Evolutionary conservation across 495 filamentous ascomycete species (phyloP).

Genomic region (Pyronema domesticum): DNA sequence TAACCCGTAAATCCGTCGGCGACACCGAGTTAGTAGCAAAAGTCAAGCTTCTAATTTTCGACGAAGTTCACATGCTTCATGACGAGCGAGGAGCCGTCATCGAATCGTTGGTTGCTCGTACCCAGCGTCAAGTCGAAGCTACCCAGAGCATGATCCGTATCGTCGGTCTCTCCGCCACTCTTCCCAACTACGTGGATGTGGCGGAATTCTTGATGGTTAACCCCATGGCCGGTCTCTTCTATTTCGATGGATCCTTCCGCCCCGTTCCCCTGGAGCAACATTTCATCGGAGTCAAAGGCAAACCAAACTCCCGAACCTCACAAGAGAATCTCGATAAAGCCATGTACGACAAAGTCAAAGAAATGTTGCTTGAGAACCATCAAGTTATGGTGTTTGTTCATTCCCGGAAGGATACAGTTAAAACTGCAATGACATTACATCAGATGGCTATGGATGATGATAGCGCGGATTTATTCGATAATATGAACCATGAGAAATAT

Average conservation of each 20-base stretch:
- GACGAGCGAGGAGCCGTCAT: conserved; percentile 92
- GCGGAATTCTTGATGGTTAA: conserved; percentile 95
- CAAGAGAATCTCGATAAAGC: conserved; percentile 74
- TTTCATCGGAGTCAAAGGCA: conserved; percentile 91
- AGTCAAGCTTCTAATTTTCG: conserved; percentile 87
- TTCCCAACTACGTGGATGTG: conserved; percentile 93
- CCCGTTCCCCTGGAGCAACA: conserved; percentile 95
- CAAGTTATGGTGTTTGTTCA: conserved; percentile 99
- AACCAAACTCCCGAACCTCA: conserved; percentile 55
- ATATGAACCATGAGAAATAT: conserved; percentile 48
- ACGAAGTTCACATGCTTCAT: conserved; percentile 99
- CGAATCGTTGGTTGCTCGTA: conserved; percentile 85
- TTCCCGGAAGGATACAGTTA: conserved; percentile 80
- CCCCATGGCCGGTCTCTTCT: conserved; percentile 80
- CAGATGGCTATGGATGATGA: conserved; percentile 70
- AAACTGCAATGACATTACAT: conserved; percentile 66
- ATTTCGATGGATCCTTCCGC: conserved; percentile 89
- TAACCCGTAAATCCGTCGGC: conserved; percentile 88
- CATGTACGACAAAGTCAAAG: conserved; percentile 84
- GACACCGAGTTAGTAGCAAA: conserved; percentile 97
- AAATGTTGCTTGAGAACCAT: conserved; percentile 72
- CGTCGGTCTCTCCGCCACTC: conserved; percentile 81
- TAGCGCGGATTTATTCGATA: conserved; percentile 66
- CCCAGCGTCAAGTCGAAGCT: conserved; percentile 90
- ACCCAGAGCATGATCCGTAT: conserved; percentile 94